Percentiles rank a stretch among this genome's conserved stretches.
Conservation (phyloP, 2,329 filamentous ascomycete species). For the Colletotrichum chlorophyti region DNA sequence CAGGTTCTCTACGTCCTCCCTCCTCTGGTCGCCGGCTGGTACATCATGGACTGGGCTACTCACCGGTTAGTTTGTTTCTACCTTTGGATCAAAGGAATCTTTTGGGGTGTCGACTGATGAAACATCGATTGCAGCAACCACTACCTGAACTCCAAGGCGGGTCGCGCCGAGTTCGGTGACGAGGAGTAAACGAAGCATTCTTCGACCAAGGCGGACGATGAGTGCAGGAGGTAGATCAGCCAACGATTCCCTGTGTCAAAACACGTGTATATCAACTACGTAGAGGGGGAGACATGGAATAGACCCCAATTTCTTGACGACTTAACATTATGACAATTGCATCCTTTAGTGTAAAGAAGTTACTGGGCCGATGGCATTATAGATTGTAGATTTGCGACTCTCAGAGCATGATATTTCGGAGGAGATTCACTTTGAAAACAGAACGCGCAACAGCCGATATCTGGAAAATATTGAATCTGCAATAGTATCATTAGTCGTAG, state of each 20-base stretch:
- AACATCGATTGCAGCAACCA: conserved; percentile 65
- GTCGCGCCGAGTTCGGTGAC: conserved; percentile 62
- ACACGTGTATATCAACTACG: conserved; percentile 32
- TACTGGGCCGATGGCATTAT: too few relatives aligned
- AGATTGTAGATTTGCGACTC: too few relatives aligned
- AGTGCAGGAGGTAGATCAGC: conserved; percentile 41
- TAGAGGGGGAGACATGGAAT: conserved; percentile 41
- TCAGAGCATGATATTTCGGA: too few relatives aligned
- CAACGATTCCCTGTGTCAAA: conserved; percentile 50
- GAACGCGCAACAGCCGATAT: too few relatives aligned
- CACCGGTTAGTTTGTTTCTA: conserved; percentile 88
- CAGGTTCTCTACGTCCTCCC: conserved; percentile 92
- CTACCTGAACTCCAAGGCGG: conserved; percentile 81
- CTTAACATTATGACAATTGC: too few relatives aligned
- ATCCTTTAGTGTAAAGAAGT: too few relatives aligned
- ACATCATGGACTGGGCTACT: conserved; percentile 87
- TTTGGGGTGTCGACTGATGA: too few relatives aligned
- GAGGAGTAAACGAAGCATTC: conserved; percentile 44
- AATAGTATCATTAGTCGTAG: too few relatives aligned
- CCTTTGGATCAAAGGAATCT: too few relatives aligned
- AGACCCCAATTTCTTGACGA: conserved; percentile 35
- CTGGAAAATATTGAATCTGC: too few relatives aligned
- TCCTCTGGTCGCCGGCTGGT: conserved; percentile 80
- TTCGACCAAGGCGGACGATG: conserved; percentile 7
- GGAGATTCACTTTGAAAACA: too few relatives aligned